Conservation (phyloP, 2,329 filamentous ascomycete genomes). For the Fusarium irregulare region DNA sequence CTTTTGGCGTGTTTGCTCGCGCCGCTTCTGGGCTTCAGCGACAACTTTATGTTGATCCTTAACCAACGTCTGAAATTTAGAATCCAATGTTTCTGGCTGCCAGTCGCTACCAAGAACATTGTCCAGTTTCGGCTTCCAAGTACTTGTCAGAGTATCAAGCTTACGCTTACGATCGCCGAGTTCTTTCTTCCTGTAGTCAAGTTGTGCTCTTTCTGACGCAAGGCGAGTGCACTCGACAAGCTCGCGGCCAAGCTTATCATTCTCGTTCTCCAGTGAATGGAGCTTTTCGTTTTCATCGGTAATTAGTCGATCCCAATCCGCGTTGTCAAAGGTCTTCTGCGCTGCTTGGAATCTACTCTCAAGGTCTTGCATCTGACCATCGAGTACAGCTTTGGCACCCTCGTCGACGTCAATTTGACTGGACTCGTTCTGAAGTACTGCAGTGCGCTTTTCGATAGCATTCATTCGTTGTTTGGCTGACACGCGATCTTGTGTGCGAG, state of each 20-base stretch:
- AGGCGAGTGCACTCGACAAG: slow-evolving; percentile 84
- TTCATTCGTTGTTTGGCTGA: slow-evolving; percentile 78
- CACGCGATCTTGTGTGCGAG: slow-evolving; percentile 78
- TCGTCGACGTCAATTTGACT: slow-evolving; percentile 86
- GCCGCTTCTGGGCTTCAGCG: slow-evolving; percentile 73
- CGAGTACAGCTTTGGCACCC: slow-evolving; percentile 80
- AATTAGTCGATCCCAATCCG: slow-evolving; percentile 78
- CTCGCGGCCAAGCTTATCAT: slow-evolving; percentile 79
- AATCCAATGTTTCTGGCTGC: slow-evolving; percentile 76
- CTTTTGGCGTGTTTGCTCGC: slow-evolving; percentile 77
- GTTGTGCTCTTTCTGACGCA: slow-evolving; percentile 83
- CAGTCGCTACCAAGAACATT: slow-evolving; percentile 73
- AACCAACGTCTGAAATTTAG: slow-evolving; percentile 73
- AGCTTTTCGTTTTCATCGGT: slow-evolving; percentile 73
- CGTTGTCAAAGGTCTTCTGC: slow-evolving; percentile 70
- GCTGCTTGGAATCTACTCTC: slow-evolving; percentile 70
- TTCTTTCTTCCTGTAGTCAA: slow-evolving; percentile 87
- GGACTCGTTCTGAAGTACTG: slow-evolving; percentile 73
- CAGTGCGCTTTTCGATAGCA: slow-evolving; percentile 77
- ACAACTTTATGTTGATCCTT: slow-evolving; percentile 68
- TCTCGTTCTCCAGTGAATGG: slow-evolving; percentile 76
- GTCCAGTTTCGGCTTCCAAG: slow-evolving; percentile 78
- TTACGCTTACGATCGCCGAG: slow-evolving; percentile 77
- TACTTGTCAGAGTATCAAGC: slow-evolving; percentile 79
- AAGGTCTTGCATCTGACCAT: slow-evolving; percentile 77